These are phyloP conservation scores for Kingdonia uniflora DNA, from an alignment of 164 flowering plant genomes.

Conservation along the genomic window DNA sequence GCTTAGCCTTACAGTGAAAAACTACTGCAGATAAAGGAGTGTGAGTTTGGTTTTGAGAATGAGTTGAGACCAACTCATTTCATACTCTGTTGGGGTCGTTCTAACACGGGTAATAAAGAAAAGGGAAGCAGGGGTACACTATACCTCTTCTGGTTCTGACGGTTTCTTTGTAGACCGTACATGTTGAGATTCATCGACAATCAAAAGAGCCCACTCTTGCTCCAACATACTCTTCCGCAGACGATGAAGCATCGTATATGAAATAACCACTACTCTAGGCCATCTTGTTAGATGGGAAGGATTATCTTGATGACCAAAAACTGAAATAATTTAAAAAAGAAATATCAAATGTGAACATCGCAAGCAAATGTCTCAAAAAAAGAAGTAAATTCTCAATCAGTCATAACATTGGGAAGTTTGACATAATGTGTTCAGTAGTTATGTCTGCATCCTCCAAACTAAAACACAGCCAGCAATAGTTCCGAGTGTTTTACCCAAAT, in stretches of 20 bases:
- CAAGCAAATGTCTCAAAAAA: neutral
- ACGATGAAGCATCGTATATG: constrained; percentile 78
- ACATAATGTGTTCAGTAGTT: too few species aligned
- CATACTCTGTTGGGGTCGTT: too few species aligned
- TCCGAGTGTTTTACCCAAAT: constrained; percentile 50
- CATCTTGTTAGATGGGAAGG: constrained; percentile 43
- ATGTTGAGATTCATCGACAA: constrained; percentile 96
- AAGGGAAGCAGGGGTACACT: neutral
- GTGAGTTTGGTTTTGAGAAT: too few species aligned
- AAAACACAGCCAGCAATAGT: neutral
- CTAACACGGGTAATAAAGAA: too few species aligned
- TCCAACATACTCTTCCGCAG: constrained; percentile 61
- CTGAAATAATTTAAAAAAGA: constrained; percentile 26
- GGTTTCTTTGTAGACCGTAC: constrained; percentile 63
- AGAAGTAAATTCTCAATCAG: too few species aligned
- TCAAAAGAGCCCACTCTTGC: constrained; percentile 70
- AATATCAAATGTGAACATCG: neutral
- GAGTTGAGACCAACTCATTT: too few species aligned
- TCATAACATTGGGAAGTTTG: too few species aligned
- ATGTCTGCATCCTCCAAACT: neutral
- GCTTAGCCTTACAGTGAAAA: too few species aligned
- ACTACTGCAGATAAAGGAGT: too few species aligned
- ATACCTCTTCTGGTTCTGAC: constrained; percentile 74
- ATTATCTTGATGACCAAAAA: constrained; percentile 77
- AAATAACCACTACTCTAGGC: constrained; percentile 81